Base-by-base conservation (phyloP, 495 filamentous ascomycete species). In the Lineolata rhizophorae region DNA sequence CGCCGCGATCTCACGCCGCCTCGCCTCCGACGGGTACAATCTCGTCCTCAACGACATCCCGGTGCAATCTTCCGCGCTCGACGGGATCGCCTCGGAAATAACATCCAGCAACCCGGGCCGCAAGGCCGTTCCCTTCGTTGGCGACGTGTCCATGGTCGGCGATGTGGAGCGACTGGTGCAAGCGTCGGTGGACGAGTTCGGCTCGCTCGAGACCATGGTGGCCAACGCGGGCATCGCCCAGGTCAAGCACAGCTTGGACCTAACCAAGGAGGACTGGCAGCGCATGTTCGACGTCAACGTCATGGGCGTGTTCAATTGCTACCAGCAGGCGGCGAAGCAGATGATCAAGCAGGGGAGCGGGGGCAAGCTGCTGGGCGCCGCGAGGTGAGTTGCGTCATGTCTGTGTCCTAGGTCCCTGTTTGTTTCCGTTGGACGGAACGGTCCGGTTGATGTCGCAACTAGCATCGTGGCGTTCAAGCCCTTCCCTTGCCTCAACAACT, bases 221-320 rank as follows among this genome's bases (percentile, higher is more conserved):
- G 67, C 67, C 26, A 71, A 72, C 41, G 67, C 67, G 0, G 67
- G 67, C 12, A 69, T 71, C 27, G 57, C 58, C 9, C 58, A 64
- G 43, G 65, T 64, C 10, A 59, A 62, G 41, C 37, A 50, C 0
- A 38, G 67, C 3, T 47, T 70, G 2, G 61, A 69, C 16, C 32
- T 70, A 5, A 56, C 55, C 0, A 54, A 63, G 27, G 47, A 54
- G 6, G 59, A 70, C 39, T 50, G 67, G 12, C 29, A 46, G 13
- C 46, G 48, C 14, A 61, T 68, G 53, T 54, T 70, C 31, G 50
- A 50, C 3, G 51, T 70, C 21, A 72, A 72, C 40, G 57, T 70
- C 4, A 51, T 47, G 20, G 65, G 67, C n/a, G 62, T 68, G 11
- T 64, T 60, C 22, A 64, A 69, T 44, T 70, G 61, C 47, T 64